phyloP scores from a whole-genome alignment of 163 green algal species.

The Scenedesmus sp. region DNA sequence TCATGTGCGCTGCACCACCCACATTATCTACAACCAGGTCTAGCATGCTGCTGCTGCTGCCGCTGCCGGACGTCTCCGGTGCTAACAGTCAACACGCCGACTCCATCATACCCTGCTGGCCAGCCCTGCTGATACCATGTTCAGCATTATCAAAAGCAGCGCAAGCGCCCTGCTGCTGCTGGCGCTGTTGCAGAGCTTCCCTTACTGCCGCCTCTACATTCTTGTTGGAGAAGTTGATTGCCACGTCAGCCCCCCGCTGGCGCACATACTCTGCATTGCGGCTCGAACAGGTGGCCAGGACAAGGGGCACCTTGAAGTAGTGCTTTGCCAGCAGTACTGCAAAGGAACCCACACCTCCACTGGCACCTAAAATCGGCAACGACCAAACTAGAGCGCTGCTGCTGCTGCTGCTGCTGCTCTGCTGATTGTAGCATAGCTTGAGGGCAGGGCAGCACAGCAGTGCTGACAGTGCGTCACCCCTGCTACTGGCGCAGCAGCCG shows the following conservation, averaged over 20 bases:
- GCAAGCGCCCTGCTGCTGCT: neutral
- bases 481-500: slow-evolving; percentile 32
- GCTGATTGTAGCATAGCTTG: neutral
- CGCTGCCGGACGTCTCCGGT: neutral
- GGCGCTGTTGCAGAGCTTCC: neutral
- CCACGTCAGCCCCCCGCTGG: slow-evolving; percentile 15
- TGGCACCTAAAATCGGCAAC: slow-evolving; percentile 14
- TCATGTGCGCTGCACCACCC: slow-evolving; percentile 3
- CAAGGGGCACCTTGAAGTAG: slow-evolving; percentile 23
- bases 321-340: slow-evolving; percentile 45
- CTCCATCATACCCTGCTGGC: neutral
- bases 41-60: slow-evolving; percentile 40
- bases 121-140: neutral
- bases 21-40: slow-evolving; percentile 36
- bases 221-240: neutral
- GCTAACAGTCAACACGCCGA: neutral
- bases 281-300: slow-evolving; percentile 10
- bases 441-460: neutral
- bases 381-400: neutral
- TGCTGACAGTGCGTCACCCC: slow-evolving; percentile 28
- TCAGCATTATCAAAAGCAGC: neutral
- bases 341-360: slow-evolving; percentile 38
- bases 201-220: neutral
- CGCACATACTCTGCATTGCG: slow-evolving; percentile 35
- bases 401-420: slow-evolving; percentile 12